Percentiles rank a stretch among this genome's conserved stretches.
Conservation (phyloP, 2,329 filamentous ascomycete species). For the Fusarium beomiforme region DNA sequence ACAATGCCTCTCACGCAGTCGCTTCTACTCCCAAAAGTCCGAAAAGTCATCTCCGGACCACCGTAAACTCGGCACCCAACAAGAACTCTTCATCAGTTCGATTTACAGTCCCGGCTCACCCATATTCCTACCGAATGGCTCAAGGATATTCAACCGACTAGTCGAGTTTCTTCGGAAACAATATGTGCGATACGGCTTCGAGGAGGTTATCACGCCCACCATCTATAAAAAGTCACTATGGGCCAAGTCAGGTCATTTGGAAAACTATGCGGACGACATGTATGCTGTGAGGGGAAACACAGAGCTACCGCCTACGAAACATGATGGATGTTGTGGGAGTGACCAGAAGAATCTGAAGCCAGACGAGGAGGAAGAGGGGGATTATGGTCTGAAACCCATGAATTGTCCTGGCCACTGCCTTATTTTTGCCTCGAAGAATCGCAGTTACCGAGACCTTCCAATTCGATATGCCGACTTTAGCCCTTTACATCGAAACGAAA, state of each 20-base stretch:
- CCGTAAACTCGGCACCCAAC: slow-evolving; percentile 68
- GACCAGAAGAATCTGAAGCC: slow-evolving; percentile 32
- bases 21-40: slow-evolving; percentile 46
- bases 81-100: slow-evolving; percentile 83
- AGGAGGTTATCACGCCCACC: slow-evolving; percentile 88
- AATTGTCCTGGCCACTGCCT: slow-evolving; percentile 92
- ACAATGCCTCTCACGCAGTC: slow-evolving; percentile 44
- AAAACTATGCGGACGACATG: slow-evolving; percentile 94
- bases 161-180: slow-evolving; percentile 84
- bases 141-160: slow-evolving; percentile 85
- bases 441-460: slow-evolving; percentile 83
- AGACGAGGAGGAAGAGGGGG: slow-evolving; percentile 70
- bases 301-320: slow-evolving; percentile 34
- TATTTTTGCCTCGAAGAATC: slow-evolving; percentile 77
- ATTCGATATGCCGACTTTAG: slow-evolving; percentile 89
- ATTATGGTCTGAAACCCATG: slow-evolving; percentile 91
- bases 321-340: slow-evolving; percentile 48
- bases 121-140: slow-evolving; percentile 83
- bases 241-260: slow-evolving; percentile 86
- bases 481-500: slow-evolving; percentile 86
- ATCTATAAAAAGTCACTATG: slow-evolving; percentile 91
- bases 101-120: slow-evolving; percentile 86
- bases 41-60: slow-evolving; percentile 60
- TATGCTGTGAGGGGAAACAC: slow-evolving; percentile 75
- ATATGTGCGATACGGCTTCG: slow-evolving; percentile 85